A percentile compares a stretch with the other conserved stretches of the same genome.
These are phyloP conservation scores for Lasiosphaeria hispida DNA, from an alignment of 495 filamentous ascomycete species.

Conservation along the genomic window DNA sequence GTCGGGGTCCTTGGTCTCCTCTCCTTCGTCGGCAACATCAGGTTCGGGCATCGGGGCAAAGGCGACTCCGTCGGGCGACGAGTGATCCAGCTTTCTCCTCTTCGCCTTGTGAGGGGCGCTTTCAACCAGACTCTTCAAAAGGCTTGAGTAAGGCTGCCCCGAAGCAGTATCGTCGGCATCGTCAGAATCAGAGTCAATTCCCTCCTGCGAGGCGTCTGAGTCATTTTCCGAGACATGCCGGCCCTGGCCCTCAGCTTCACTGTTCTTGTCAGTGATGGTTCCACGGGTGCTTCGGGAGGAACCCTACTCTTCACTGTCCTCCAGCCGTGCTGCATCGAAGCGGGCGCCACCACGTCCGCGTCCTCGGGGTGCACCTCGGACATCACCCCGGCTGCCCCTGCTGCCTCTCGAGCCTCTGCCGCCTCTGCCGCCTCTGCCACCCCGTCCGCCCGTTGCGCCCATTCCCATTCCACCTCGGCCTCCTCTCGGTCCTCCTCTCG, in stretches of 20 bases:
- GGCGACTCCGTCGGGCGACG: conserved; percentile 11
- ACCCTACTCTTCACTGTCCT: conserved; percentile 36
- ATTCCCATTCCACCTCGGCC: conserved; percentile 28
- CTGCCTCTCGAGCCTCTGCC: conserved; percentile 26
- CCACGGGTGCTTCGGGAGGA: neutral
- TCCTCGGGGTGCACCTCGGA: conserved; percentile 29
- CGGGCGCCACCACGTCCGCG: conserved; percentile 21
- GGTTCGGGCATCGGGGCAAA: conserved; percentile 10
- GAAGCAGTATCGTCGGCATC: conserved; percentile 37
- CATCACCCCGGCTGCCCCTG: conserved; percentile 22
- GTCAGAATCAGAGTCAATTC: conserved; percentile 36
- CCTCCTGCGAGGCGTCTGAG: conserved; percentile 46
- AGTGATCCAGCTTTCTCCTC: conserved; percentile 62
- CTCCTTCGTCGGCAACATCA: conserved; percentile 20
- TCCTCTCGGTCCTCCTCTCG: conserved; percentile 9
- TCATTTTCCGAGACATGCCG: conserved; percentile 23
- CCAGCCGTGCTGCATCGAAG: conserved; percentile 40
- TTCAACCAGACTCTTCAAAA: conserved; percentile 62
- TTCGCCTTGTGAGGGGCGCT: conserved; percentile 59
- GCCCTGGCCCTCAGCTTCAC: conserved; percentile 18
- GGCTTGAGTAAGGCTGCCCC: conserved; percentile 58
- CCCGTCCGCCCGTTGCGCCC: conserved; percentile 24
- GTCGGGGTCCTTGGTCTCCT: conserved; percentile 25
- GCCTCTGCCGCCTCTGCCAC: conserved; percentile 23
- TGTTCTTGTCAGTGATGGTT: conserved; percentile 12